These are phyloP conservation scores for Tetrapyrgos nigripes DNA, from an alignment of 1,284 basidiomycete species.

Conservation along the genomic window DNA sequence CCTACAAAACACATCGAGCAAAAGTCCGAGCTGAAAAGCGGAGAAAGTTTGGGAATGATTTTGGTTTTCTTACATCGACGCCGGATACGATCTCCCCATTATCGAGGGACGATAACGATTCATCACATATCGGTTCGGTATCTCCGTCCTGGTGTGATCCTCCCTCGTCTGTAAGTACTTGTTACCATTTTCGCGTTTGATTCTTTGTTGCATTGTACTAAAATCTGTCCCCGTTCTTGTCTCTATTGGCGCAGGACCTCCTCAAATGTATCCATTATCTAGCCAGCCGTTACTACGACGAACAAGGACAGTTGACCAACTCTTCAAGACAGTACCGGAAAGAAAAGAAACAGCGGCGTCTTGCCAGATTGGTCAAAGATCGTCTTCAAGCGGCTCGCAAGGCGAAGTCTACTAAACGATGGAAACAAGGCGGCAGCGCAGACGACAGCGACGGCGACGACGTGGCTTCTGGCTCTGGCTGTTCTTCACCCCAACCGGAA, in stretches of 20 bases:
- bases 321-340: slow-evolving; percentile 52
- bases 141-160: slow-evolving; percentile 10
- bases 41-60: slow-evolving; percentile 45
- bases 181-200: not conserved
- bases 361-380: slow-evolving; percentile 11
- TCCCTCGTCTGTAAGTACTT: slow-evolving; percentile 54
- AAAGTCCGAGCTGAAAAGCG: slow-evolving; percentile 39
- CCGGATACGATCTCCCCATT: slow-evolving; percentile 4
- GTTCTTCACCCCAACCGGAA: slow-evolving; percentile 3
- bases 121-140: not conserved
- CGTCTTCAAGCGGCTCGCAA: slow-evolving; percentile 9
- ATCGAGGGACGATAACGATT: no score
- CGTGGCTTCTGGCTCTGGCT: slow-evolving; percentile 21
- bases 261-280: slow-evolving; percentile 75
- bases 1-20: not conserved
- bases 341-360: slow-evolving; percentile 42
- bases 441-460: slow-evolving; percentile 2
- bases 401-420: slow-evolving; percentile 11
- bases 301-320: slow-evolving; percentile 63
- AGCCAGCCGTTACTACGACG: slow-evolving; percentile 65
- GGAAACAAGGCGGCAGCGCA: not conserved
- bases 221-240: not conserved
- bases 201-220: not conserved
- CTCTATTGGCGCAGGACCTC: slow-evolving; percentile 64
- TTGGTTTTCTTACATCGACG: slow-evolving; percentile 43